Percentiles rank a stretch among this genome's conserved stretches.
These are phyloP conservation scores for Arachis monticola DNA, from an alignment of 331 rosid genomes.

Conservation along the genomic window DNA sequence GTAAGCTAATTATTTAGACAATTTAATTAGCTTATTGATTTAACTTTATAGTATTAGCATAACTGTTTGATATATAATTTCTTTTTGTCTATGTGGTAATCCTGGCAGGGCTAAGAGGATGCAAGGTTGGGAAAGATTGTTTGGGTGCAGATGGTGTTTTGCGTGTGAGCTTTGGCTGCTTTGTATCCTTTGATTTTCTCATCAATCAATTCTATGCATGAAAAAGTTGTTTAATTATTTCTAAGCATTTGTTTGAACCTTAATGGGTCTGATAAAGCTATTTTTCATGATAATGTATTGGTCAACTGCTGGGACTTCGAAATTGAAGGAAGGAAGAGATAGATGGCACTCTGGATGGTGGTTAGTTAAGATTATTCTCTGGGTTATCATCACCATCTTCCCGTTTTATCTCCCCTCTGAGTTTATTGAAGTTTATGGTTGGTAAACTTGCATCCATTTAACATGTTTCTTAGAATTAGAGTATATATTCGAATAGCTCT, in stretches of 20 bases:
- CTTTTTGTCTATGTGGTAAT: too few relatives aligned
- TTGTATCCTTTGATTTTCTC: conserved; percentile 69
- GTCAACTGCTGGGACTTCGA: conserved; percentile 74
- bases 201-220: background rate
- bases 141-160: conserved; percentile 93
- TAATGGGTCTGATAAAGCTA: conserved; percentile 58
- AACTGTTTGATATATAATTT: too few relatives aligned
- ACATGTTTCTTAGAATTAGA: conserved; percentile 9
- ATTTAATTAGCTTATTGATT: too few relatives aligned
- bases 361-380: conserved; percentile 74
- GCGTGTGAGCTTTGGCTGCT: conserved; percentile 95
- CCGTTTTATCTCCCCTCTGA: conserved; percentile 84
- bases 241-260: conserved; percentile 46
- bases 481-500: background rate
- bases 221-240: background rate
- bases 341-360: conserved; percentile 99
- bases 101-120: conserved; percentile 66
- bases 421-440: conserved; percentile 84
- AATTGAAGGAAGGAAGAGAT: conserved; percentile 64
- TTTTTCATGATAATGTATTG: conserved; percentile 84
- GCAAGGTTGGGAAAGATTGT: conserved; percentile 68
- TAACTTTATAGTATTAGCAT: background rate
- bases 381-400: conserved; percentile 59
- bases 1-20: conserved; percentile 50
- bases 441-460: conserved; percentile 43